Evolutionary conservation across 495 filamentous ascomycete species (phyloP), one percentile per base, ranked within the genome.

Genomic region (Daldinia vernicosa): DNA sequence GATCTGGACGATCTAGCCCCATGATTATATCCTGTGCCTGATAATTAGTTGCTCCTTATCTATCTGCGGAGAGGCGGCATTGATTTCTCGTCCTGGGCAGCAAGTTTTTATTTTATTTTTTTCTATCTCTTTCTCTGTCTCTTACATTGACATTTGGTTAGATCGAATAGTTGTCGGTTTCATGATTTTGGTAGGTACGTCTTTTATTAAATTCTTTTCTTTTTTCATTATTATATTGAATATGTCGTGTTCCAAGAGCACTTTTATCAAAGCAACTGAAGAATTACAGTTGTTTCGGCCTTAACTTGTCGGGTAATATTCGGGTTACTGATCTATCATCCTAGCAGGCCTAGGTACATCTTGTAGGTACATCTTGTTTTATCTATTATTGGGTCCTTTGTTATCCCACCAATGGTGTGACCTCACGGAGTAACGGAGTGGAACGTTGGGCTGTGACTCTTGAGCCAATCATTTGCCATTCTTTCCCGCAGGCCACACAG

Each of bases 371-470:
- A 11, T 26, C 47, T 27, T 26, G 6, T 28, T 12, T 52, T 52
- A 40, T 62, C 26, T 55, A 27, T 55, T 55, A 27, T 55, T 58
- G 28, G 33, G 32, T 50, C 39, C 51, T 62, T 39, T 33, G 52
- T 43, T 24, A 37, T 66, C 45, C 45, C 27, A 40, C 63, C 63
- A 71, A 71, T 71, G 15, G 57, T 39, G 17, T 63, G 32, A 56
- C 47, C 3, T 65, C 15, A 51, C 30, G 40, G 24, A 28, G 1
- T 30, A 52, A 39, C 40, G 28, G 30, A 55, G 50, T 62, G 52
- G 52, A 22, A 52, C 53, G 24, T 51, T 63, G 66, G 22, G 0
- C 17, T 61, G 40, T 14, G 26, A 52, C 28, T 35, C 24, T 59
- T 28, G 19, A 8, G 14, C 43, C 30, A 19, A 54, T 26, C 19